These are phyloP conservation scores for Entamoeba invadens DNA, from an alignment of 208 protist genomes.

Conservation along the genomic window DNA sequence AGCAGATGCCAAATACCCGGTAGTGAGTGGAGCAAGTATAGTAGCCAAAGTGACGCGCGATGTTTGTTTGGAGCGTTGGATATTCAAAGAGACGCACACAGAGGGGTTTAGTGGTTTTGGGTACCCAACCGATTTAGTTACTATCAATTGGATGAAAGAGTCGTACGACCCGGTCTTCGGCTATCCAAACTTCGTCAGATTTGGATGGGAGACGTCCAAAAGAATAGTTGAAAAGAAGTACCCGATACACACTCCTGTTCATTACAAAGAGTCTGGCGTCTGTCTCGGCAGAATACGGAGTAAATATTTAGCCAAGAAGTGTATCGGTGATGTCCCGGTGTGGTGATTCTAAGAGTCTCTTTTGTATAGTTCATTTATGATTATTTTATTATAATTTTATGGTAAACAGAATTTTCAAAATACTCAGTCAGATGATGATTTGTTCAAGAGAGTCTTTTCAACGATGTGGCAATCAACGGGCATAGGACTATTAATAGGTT, in stretches of 20 bases:
- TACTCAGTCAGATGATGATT: too few species aligned
- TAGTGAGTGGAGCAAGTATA: conserved; percentile 69
- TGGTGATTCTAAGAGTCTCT: too few species aligned
- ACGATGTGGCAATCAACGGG: too few species aligned
- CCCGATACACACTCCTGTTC: background rate
- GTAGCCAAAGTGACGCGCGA: conserved; percentile 56
- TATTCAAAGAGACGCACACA: background rate
- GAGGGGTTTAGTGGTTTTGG: conserved; percentile 17
- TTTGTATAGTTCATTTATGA: too few species aligned
- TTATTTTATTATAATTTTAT: too few species aligned
- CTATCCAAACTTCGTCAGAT: conserved; percentile 23
- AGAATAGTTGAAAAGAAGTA: conserved; percentile 14
- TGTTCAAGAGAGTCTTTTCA: too few species aligned
- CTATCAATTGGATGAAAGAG: conserved; percentile 12
- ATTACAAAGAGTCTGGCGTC: background rate
- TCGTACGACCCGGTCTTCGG: conserved; percentile 33
- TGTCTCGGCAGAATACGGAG: too few species aligned
- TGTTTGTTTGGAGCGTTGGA: background rate
- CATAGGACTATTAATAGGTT: too few species aligned
- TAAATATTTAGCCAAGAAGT: too few species aligned
- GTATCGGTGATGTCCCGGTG: too few species aligned
- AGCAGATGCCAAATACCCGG: conserved; percentile 64
- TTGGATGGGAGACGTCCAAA: conserved; percentile 34
- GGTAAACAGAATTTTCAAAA: too few species aligned
- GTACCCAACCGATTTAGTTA: conserved; percentile 22